phyloP scores from a whole-genome alignment of 2,329 filamentous ascomycete species.

The Stemphylium beticola region DNA sequence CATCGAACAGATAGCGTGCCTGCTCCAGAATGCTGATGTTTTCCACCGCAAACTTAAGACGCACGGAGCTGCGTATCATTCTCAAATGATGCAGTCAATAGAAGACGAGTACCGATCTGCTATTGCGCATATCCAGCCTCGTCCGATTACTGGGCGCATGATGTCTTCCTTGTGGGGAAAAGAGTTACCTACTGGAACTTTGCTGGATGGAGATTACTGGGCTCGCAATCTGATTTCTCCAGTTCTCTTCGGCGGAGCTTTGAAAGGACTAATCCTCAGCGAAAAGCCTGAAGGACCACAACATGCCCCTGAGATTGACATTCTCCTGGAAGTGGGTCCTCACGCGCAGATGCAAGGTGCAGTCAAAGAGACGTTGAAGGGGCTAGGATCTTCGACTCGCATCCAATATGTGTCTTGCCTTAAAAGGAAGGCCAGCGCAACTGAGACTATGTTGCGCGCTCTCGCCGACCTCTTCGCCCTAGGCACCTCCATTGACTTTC shows the following conservation, averaged over 20 bases:
- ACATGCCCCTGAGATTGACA: neutral
- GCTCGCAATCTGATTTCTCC: conserved; percentile 5
- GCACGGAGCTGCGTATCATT: conserved; percentile 56
- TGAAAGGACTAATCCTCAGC: conserved; percentile 1
- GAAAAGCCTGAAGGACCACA: neutral
- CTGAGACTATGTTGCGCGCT: neutral
- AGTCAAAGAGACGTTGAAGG: conserved; percentile 5
- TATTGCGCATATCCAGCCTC: no score
- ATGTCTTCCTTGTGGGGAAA: conserved; percentile 2
- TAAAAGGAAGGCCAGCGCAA: neutral
- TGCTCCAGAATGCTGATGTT: conserved; percentile 16
- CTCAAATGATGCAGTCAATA: conserved; percentile 14
- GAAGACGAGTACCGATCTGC: conserved; percentile 3
- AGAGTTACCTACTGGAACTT: neutral
- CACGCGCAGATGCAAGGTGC: conserved; percentile 51
- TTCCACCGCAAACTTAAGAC: conserved; percentile 27
- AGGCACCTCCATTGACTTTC: neutral
- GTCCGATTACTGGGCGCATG: neutral
- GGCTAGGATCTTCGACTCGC: neutral
- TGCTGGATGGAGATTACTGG: conserved; percentile 7
- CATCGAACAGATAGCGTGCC: conserved; percentile 51
- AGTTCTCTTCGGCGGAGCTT: conserved; percentile 5
- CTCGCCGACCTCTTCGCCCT: neutral
- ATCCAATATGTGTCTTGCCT: neutral
- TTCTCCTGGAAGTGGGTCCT: conserved; percentile 52